Evolutionary conservation across 352 stramenopile genomes (phyloP), one percentile per base, ranked within the genome.

Genomic region (Globisporangium parvum): DNA sequence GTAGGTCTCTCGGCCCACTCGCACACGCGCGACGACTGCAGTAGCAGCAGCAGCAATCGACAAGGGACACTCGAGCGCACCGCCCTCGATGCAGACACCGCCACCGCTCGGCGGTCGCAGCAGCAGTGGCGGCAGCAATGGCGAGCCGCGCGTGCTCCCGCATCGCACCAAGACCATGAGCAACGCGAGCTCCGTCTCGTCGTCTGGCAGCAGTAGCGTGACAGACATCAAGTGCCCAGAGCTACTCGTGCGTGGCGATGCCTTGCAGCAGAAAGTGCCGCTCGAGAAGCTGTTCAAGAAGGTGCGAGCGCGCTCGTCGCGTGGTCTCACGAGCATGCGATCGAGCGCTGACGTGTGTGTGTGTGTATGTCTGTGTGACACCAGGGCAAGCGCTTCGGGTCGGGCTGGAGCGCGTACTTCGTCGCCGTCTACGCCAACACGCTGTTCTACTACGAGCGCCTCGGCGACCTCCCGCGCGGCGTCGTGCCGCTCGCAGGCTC

Each of bases 401-500:
- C 73, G 8, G 66, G 69, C 8, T 90, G 80, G 80, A 65, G 73
- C 26, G 66, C 69, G 20, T 78, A 71, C 47, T 79, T 82, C 24
- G 77, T 90, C 18, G 73, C 69, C 10, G 48, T 90, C 11, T 86
- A 87, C 53, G 75, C 76, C 26, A 65, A 81, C 52, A 64, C 67
- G 48, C 70, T 90, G 20, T 88, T 86, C 51, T 87, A 85, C 59
- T 90, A 80, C 55, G 74, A 82, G 5, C 60, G 75, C n/a, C 48
- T 77, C 21, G 61, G 80, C 20, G 67, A 70, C 3, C 70, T 78
- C 42, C 80, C 80, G 28, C 64, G 69, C 21, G 77, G 71, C 39
- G 67, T 87, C 23, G 62, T 90, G 49, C 76, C 75, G 37, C 63
- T 90, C 10, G 45, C 62, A 3, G 71, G 80, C 39, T 75, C 69